Evolutionary conservation across 2,329 filamentous ascomycete genomes (phyloP), one percentile per base, ranked within the genome.

Genomic region (Pseudogymnoascus sp.): DNA sequence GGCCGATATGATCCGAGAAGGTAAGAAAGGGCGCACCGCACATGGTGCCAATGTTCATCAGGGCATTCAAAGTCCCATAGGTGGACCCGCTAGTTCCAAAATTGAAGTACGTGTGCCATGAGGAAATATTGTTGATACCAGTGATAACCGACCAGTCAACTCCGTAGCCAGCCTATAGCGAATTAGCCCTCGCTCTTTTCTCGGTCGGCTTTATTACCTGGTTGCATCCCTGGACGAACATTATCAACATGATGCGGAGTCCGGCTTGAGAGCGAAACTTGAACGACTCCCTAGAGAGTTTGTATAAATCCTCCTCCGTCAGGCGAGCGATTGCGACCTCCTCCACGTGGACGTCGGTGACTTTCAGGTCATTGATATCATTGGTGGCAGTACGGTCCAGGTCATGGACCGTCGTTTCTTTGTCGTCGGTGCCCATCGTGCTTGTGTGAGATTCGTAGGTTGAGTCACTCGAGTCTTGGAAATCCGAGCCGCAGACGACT

Each of bases 101-200:
- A 9, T 73, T 73, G 60, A 80, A 79, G 65, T 77, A 80, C 4
- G 67, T 65, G 64, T 80, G 78, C 76, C 78, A 80, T 33, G 72
- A 66, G 5, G 72, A 63, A 50, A 75, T 73, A 9, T 77, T 72
- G 63, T 81, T 80, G 64, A 81, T 79, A 40, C 77, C 76, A 40
- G 74, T 70, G 40, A 81, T 81, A 29, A 81, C 78, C 26, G 76
- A 76, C 79, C 79, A 81, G 65, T 81, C 79, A 42, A 81, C 75
- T 65, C 79, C 79, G 65, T 76, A 80, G 7, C 77, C 78, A 46
- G 77, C 77, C 19, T 40, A 2, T 23, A 37, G 17, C n/a, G 10
- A 33, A 19, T 63, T 29, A 63, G 35, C 7, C n/a, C 17, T 26
- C 7, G 59, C 26, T 65, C 67, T 44, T 66, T 19, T 33, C n/a